A percentile compares a stretch with the other conserved stretches of the same genome.
phyloP scores from a whole-genome alignment of 768 basidiomycete genomes.

The Chiua virens region DNA sequence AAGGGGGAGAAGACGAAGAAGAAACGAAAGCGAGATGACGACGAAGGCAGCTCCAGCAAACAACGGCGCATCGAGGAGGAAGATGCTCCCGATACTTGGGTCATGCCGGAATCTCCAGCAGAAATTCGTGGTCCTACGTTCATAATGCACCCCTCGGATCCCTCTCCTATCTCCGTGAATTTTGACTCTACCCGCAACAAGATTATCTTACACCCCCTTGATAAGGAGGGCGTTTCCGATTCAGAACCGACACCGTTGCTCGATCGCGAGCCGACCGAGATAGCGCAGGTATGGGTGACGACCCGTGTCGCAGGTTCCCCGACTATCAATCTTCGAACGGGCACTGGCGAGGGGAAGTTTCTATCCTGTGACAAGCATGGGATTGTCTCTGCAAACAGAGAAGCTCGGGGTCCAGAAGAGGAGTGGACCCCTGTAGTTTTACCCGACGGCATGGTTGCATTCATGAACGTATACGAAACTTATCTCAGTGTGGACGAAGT shows the following conservation, averaged over 20 bases:
- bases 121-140: slow-evolving; percentile 90
- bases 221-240: slow-evolving; percentile 55
- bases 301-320: slow-evolving; percentile 83
- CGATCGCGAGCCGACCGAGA: slow-evolving; percentile 73
- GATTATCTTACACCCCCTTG: slow-evolving; percentile 63
- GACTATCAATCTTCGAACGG: slow-evolving; percentile 84
- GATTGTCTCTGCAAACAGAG: slow-evolving; percentile 77
- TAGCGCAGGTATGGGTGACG: slow-evolving; percentile 89
- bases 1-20: slow-evolving; percentile 86
- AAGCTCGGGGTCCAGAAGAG: slow-evolving; percentile 90
- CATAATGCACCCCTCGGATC: slow-evolving; percentile 79
- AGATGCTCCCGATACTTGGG: slow-evolving; percentile 75
- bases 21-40: slow-evolving; percentile 71
- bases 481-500: slow-evolving; percentile 85
- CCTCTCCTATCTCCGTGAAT: slow-evolving; percentile 72
- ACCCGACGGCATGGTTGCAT: slow-evolving; percentile 83
- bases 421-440: slow-evolving; percentile 88
- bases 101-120: slow-evolving; percentile 63
- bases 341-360: slow-evolving; percentile 88
- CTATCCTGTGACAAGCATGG: slow-evolving; percentile 86
- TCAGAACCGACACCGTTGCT: slow-evolving; percentile 49
- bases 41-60: slow-evolving; percentile 42
- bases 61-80: slow-evolving; percentile 56
- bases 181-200: slow-evolving; percentile 76
- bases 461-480: slow-evolving; percentile 88